A percentile compares a stretch with the other conserved stretches of the same genome.
These are phyloP conservation scores for Senecio squalidus DNA, from an alignment of 140 eudicot genomes.

Conservation along the genomic window DNA sequence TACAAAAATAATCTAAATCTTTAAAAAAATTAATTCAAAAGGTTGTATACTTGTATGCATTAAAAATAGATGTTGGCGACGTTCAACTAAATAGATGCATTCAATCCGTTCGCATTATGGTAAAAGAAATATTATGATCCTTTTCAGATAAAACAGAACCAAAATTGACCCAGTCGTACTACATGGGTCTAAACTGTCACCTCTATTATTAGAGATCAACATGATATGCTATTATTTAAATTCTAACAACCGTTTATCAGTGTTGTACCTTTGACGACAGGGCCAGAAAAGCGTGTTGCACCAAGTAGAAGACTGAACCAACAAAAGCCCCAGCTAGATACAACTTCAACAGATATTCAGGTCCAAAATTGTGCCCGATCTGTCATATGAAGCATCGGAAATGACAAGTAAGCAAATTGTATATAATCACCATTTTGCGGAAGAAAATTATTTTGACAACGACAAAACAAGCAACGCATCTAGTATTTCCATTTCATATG, in stretches of 20 bases:
- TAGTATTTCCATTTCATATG: neutral
- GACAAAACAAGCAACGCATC: neutral
- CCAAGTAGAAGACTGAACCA: slow-evolving; percentile 71
- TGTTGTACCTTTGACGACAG: slow-evolving; percentile 46
- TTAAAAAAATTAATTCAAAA: no score
- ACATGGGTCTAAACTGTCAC: no score
- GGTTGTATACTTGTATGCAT: no score
- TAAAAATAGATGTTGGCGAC: no score
- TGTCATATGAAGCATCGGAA: slow-evolving; percentile 27
- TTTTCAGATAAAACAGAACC: no score
- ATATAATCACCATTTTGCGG: no score
- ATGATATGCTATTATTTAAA: neutral
- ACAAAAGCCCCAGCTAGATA: slow-evolving; percentile 79
- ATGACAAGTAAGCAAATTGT: neutral
- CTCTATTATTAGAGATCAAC: neutral
- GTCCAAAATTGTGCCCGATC: slow-evolving; percentile 76
- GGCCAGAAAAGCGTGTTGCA: slow-evolving; percentile 56
- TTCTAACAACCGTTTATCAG: neutral
- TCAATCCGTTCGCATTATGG: no score
- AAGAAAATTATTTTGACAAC: neutral
- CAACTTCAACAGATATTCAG: slow-evolving; percentile 59
- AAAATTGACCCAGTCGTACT: no score
- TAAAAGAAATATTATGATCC: no score
- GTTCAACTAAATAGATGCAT: no score
- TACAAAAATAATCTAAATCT: no score